phyloP scores from a whole-genome alignment of 257 asterid species.

The Solanum sparsipilum region DNA sequence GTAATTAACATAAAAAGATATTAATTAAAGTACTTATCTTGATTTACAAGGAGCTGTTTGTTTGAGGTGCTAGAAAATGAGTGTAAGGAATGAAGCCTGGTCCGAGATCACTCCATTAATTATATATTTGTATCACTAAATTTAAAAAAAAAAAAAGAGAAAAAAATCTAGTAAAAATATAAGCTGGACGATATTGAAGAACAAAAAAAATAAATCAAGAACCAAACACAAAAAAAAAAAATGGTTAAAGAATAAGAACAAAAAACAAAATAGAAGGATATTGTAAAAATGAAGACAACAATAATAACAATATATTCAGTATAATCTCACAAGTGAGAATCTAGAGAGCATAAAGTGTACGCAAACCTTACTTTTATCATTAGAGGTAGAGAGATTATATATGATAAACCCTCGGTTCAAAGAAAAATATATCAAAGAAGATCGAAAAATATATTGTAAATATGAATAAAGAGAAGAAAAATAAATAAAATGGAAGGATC shows the following conservation, averaged over 20 bases:
- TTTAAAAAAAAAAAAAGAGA: neutral
- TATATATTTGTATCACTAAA: neutral
- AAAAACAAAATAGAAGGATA: neutral
- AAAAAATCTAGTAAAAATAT: neutral
- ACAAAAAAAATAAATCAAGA: neutral
- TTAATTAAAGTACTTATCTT: neutral
- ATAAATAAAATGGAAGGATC: conserved; percentile 6
- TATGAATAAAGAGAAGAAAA: neutral
- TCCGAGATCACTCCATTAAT: conserved; percentile 47
- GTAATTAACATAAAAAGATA: neutral
- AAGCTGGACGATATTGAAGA: neutral
- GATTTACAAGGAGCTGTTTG: neutral
- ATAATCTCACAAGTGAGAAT: neutral
- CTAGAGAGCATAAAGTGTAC: accelerated
- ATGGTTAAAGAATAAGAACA: neutral
- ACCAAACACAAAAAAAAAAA: neutral
- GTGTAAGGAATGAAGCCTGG: conserved; percentile 91
- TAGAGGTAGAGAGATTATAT: neutral
- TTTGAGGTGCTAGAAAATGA: conserved; percentile 13
- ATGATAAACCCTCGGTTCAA: neutral
- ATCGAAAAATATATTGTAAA: neutral
- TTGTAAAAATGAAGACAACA: neutral
- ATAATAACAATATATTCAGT: neutral
- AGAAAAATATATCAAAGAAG: neutral
- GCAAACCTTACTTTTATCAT: neutral